Evolutionary conservation across 495 filamentous ascomycete species (phyloP), one percentile per base, ranked within the genome.

Genomic region (Chaetomium cochliodes): DNA sequence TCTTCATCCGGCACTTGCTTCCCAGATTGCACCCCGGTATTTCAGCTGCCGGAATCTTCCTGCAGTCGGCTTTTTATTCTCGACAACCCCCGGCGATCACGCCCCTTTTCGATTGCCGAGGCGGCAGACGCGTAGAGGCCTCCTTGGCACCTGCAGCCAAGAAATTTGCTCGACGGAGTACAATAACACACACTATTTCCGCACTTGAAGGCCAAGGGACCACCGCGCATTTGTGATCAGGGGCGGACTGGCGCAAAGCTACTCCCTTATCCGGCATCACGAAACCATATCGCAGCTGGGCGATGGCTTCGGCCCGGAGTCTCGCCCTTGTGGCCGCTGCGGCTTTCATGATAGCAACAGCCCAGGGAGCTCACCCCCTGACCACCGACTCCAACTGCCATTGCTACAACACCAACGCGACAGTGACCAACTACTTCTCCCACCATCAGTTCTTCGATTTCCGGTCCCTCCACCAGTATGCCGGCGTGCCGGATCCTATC

Each of bases 381-480:
- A 77, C 77, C n/a, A 76, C 74, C 12, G 78, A 80, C 65, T 72
- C 73, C 20, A 78, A 74, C 64, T 83, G 81, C 66, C 72, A 72
- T 58, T 83, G 81, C 71, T 83, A 80, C 67, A 70, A 65, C 55
- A 83, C 81, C 25, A 82, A 81, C 66, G 70, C 74, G 16, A 74
- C 78, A 18, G 73, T 72, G 20, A 56, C 76, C 41, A 81, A 81
- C 37, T 88, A 87, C 76, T 89, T 89, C 72, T 80, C 80, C 53
- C 80, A 85, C 72, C 84, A 89, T 77, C 80, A 83, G 52, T 84
- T 90, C 73, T 87, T 82, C 77, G 88, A 90, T 74, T 90, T 87
- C 70, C 83, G 87, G 53, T 78, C 79, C n/a, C 69, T 83, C 56
- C 69, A 69, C 4, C 70, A 77, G 44, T 71, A 78, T 64, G 69